Evolutionary conservation across 345 rosid genomes (phyloP).

Genomic region (Eucalyptus coolabah): DNA sequence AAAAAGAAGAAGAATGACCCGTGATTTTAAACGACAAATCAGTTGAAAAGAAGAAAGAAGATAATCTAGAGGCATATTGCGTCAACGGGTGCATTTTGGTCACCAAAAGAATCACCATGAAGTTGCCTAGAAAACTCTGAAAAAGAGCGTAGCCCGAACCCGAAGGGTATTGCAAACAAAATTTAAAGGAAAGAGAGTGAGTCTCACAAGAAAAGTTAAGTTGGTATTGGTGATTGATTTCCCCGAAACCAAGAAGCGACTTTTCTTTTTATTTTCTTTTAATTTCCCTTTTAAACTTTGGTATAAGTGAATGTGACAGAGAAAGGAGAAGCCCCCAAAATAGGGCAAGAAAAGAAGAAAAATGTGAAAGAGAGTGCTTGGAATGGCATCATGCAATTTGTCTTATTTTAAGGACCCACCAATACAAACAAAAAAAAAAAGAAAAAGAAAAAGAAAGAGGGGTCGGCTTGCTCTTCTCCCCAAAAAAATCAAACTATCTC

Average conservation of each 20-base stretch:
- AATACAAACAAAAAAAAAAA: neutral
- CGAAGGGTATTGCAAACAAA: neutral
- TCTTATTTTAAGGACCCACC: neutral
- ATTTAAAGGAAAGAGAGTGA: neutral
- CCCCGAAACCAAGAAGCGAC: neutral
- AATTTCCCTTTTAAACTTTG: neutral
- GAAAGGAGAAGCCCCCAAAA: neutral
- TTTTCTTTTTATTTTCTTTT: neutral
- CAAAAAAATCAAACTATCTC: neutral
- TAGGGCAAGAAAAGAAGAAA: neutral
- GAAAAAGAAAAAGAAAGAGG: neutral
- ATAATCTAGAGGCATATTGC: neutral
- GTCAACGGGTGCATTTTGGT: neutral
- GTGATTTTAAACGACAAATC: neutral
- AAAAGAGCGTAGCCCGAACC: neutral
- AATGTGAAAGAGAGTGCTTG: slow-evolving; percentile 21
- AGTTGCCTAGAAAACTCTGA: neutral
- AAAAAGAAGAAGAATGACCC: neutral
- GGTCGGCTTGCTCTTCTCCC: neutral
- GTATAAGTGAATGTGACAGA: neutral
- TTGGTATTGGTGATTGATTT: neutral
- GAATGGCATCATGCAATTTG: slow-evolving; percentile 21
- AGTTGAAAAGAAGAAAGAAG: neutral
- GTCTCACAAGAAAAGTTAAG: neutral
- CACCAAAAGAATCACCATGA: neutral